Base-by-base conservation (phyloP, 78 protist species). In the Monocercomonoides exilis region DNA sequence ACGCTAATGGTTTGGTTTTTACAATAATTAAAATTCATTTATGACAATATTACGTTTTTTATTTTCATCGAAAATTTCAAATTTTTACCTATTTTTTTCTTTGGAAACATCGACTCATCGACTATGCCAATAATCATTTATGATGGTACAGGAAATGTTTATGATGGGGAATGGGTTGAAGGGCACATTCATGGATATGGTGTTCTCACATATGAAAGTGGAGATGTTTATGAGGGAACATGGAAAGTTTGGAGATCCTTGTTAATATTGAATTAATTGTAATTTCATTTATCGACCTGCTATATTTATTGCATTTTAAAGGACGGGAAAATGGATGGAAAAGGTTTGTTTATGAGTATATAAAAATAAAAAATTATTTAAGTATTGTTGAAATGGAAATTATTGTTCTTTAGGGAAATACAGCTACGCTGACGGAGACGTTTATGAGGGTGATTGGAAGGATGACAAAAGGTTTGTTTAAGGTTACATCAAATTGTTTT, bases 181-280 rank as follows among this genome's bases (percentile, higher is more conserved):
- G 90, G 90, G 6, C 64, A 87, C 45, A 38, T 77, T 11, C 86
- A 86, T 45, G 94, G 94, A 29, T 29, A 29, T 33, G 94, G 94
- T n/a, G 43, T 0, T n/a, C 80, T 87, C 82, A 44, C 84, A 45
- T 88, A 92, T 64, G 77, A 87, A 44, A 2, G 77, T 41, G 94
- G 94, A 38, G 94, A 92, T 84, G 29, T 11, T 32, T 92, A 89
- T 41, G 87, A 64, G 63, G 94, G 94, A 4, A 89, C 86, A 43
- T 90, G 91, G 89, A 44, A 41, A 54, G 82, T 54, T 1, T 1
- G 81, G 21, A 4, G 36, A 4, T 64, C 36, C 2, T 3, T 41
- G 3, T 43, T 43, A 3, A 63, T n/a, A n/a, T n/a, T n/a, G n/a
- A n/a, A n/a, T 3, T 43, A 43, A 43, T 44, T 33, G 34, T 85